Percentiles rank a stretch among this genome's conserved stretches.
These are phyloP conservation scores for Psidium guajava DNA, from an alignment of 345 rosid genomes.

Conservation along the genomic window DNA sequence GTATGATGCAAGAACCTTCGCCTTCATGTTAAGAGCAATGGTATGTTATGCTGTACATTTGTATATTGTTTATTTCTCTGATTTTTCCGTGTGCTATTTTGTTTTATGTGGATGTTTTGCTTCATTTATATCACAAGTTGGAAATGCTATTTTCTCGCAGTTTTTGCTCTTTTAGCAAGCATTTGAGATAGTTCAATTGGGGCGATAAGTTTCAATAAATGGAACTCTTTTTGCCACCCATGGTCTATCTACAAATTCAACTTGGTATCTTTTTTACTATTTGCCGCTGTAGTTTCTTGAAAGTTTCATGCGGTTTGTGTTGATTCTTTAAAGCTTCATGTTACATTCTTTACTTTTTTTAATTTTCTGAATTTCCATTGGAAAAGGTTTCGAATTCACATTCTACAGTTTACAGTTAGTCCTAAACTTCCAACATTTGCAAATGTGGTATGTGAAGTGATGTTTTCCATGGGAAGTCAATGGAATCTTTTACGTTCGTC, in stretches of 20 bases:
- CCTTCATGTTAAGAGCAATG: conserved; percentile 73
- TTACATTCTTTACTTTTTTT: not conserved
- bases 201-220: not conserved
- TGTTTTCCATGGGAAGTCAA: not conserved
- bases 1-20: conserved; percentile 88
- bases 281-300: not conserved
- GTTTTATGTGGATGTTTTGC: not conserved
- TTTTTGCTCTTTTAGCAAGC: not conserved
- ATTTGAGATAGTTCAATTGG: not conserved
- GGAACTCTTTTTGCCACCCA: not conserved
- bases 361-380: not conserved
- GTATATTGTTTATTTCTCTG: not conserved
- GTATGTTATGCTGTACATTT: conserved; percentile 20
- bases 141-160: not conserved
- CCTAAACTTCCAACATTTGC: not conserved
- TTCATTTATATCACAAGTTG: not conserved
- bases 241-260: not conserved
- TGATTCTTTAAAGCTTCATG: not conserved
- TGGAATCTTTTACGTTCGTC: not conserved
- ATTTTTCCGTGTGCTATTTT: not conserved
- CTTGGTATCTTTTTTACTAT: not conserved
- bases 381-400: not conserved
- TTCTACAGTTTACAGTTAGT: not conserved
- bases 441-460: not conserved
- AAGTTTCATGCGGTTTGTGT: not conserved